A percentile compares a stretch with the other conserved stretches of the same genome.
These are phyloP conservation scores for Alternaria infectoria DNA, from an alignment of 2,329 filamentous ascomycete species.

Conservation along the genomic window DNA sequence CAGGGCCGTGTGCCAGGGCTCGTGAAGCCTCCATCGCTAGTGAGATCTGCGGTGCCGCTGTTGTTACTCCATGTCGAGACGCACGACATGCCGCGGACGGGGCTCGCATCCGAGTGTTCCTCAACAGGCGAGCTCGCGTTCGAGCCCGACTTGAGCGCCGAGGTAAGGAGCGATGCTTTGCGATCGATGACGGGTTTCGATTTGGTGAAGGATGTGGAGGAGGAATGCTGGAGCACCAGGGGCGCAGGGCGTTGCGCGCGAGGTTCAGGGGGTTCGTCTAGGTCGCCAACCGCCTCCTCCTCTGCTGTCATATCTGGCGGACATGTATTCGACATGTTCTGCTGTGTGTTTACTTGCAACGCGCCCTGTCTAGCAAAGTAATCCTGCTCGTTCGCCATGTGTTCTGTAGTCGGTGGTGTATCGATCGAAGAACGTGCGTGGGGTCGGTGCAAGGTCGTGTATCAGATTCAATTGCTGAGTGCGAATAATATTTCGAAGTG, in stretches of 20 bases:
- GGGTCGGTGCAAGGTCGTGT: neutral
- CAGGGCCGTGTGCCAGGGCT: constrained; percentile 82
- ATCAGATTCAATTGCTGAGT: neutral
- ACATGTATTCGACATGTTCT: constrained; percentile 33
- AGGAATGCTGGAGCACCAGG: constrained; percentile 48
- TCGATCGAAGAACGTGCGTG: neutral
- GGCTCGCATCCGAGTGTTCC: constrained; percentile 48
- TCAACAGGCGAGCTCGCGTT: constrained; percentile 47
- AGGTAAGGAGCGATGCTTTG: constrained; percentile 84
- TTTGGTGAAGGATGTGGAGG: constrained; percentile 55
- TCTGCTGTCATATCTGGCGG: constrained; percentile 47
- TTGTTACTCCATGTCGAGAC: constrained; percentile 79
- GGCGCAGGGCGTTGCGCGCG: constrained; percentile 54
- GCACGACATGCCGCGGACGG: constrained; percentile 54
- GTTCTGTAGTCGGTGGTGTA: neutral
- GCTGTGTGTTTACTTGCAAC: constrained; percentile 39
- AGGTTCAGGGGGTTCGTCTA: constrained; percentile 88
- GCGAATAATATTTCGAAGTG: neutral
- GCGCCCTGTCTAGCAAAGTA: constrained; percentile 29
- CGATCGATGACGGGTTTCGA: constrained; percentile 58
- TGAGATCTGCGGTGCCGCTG: constrained; percentile 85
- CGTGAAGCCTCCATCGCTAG: constrained; percentile 91
- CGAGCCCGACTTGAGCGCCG: constrained; percentile 69
- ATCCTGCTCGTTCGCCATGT: constrained; percentile 46
- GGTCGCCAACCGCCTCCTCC: constrained; percentile 74